These are phyloP conservation scores for Nitzschia inconspicua DNA, from an alignment of 108 stramenopile genomes.

Conservation along the genomic window DNA sequence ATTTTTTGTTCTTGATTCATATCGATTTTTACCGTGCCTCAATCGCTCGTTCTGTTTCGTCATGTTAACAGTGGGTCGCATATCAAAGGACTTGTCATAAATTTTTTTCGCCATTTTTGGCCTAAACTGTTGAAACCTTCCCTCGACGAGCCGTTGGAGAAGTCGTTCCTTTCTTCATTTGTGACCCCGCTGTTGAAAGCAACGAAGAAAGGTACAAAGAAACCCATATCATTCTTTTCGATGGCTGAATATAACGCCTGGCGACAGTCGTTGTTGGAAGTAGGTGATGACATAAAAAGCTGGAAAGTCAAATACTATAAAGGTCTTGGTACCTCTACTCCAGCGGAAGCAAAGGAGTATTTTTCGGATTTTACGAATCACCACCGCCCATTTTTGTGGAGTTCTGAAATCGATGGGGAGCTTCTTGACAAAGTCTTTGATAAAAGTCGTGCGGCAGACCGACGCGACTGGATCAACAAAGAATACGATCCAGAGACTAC, in stretches of 20 bases:
- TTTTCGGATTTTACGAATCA: slow-evolving; percentile 73
- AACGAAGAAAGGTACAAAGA: slow-evolving; percentile 44
- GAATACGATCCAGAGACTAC: slow-evolving; percentile 53
- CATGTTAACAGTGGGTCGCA: no score
- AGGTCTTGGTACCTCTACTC: slow-evolving; percentile 91
- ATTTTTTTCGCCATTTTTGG: slow-evolving; percentile 92
- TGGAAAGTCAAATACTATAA: slow-evolving; percentile 94
- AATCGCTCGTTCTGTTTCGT: no score
- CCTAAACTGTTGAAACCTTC: slow-evolving; percentile 73
- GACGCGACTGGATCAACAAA: slow-evolving; percentile 81
- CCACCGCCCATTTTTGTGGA: slow-evolving; percentile 70
- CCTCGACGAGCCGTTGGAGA: slow-evolving; percentile 31
- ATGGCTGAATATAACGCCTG: slow-evolving; percentile 82
- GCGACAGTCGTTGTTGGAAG: slow-evolving; percentile 42
- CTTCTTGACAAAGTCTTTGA: slow-evolving; percentile 86
- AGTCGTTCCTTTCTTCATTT: slow-evolving; percentile 82
- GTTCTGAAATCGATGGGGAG: slow-evolving; percentile 71
- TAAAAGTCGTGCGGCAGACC: slow-evolving; percentile 72
- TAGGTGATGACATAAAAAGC: slow-evolving; percentile 39
- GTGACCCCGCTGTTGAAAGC: slow-evolving; percentile 90
- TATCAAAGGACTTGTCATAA: slow-evolving; percentile 94
- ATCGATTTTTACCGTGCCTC: no score
- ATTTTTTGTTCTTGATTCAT: no score
- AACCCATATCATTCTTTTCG: slow-evolving; percentile 73
- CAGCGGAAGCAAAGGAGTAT: slow-evolving; percentile 87